These are phyloP conservation scores for Sphenostylis stenocarpa DNA, from an alignment of 306 rosid species.

Conservation along the genomic window DNA sequence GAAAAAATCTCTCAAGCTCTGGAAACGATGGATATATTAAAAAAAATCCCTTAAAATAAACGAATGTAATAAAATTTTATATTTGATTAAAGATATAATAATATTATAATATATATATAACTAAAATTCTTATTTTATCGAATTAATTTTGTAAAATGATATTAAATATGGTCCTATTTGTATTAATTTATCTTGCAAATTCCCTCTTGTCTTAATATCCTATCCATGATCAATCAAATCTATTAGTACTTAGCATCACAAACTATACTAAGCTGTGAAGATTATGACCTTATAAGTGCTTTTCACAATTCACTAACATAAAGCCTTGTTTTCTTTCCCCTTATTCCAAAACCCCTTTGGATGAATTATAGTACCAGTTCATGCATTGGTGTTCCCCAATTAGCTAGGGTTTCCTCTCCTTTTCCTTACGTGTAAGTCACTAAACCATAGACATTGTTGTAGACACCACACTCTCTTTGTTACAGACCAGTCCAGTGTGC, in stretches of 20 bases:
- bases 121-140: too few species aligned
- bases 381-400: conserved; percentile 37
- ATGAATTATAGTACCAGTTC: conserved; percentile 21
- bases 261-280: conserved; percentile 38
- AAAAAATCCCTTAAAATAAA: too few species aligned
- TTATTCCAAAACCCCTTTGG: conserved; percentile 9
- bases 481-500: conserved; percentile 12
- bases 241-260: not conserved
- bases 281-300: not conserved
- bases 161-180: too few species aligned
- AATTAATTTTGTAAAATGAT: too few species aligned
- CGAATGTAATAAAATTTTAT: too few species aligned
- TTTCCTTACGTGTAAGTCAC: conserved; percentile 38
- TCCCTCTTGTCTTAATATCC: too few species aligned
- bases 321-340: not conserved
- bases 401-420: conserved; percentile 4
- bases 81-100: too few species aligned
- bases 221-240: too few species aligned
- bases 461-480: conserved; percentile 16
- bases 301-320: not conserved
- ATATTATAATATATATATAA: too few species aligned
- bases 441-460: not conserved
- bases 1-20: too few species aligned
- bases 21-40: too few species aligned
- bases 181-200: too few species aligned